These are phyloP conservation scores for Botrytis squamosa DNA, from an alignment of 2,329 filamentous ascomycete species.

Conservation along the genomic window DNA sequence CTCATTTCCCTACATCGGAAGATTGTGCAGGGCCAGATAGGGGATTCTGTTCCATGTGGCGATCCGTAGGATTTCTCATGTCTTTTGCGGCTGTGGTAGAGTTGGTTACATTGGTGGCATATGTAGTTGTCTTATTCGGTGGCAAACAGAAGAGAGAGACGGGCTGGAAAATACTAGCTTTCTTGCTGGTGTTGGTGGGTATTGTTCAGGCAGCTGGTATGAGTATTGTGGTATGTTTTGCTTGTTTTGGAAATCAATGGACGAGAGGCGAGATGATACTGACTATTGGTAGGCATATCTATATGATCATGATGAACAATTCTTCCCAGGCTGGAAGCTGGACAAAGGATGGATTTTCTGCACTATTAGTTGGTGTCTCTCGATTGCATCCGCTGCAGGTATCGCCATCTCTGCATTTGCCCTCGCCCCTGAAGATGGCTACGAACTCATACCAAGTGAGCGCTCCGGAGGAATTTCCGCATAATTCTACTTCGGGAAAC, in stretches of 20 bases:
- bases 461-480: conserved; percentile 19
- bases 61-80: conserved; percentile 75
- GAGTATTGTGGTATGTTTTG: conserved; percentile 71
- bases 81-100: conserved; percentile 80
- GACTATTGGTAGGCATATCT: conserved; percentile 66
- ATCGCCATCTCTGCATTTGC: conserved; percentile 66
- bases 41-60: conserved; percentile 93
- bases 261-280: conserved; percentile 10
- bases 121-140: conserved; percentile 72
- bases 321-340: conserved; percentile 78
- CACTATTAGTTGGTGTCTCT: conserved; percentile 54
- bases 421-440: conserved; percentile 79
- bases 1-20: conserved; percentile 63
- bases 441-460: conserved; percentile 67
- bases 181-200: conserved; percentile 64
- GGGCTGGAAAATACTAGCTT: conserved; percentile 76
- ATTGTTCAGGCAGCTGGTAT: conserved; percentile 73
- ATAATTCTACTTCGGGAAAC: neutral
- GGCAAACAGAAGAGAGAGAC: conserved; percentile 76
- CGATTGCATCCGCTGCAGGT: conserved; percentile 53
- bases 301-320: conserved; percentile 79
- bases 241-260: neutral
- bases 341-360: conserved; percentile 77
- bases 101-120: conserved; percentile 76
- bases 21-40: conserved; percentile 59